Base-by-base conservation (phyloP, 106 monocot genomes). In the Posidonia australis region DNA sequence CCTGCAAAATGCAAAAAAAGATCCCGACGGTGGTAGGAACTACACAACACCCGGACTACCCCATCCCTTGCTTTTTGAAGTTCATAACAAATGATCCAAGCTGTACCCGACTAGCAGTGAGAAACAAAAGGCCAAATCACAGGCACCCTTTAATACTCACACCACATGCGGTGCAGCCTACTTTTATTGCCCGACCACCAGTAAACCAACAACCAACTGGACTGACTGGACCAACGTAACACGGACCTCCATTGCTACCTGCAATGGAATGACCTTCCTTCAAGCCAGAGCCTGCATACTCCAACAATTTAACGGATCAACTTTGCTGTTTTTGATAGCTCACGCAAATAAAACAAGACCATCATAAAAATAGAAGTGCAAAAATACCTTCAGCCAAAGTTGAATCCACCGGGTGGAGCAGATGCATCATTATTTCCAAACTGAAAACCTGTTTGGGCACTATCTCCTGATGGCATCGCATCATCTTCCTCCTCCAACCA, bases 401-500 rank as follows among this genome's bases (percentile, higher is more conserved):
- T 66, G 59, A 44, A 74, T 23, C 74, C 74, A 47, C 65, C 66
- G 29, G 59, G 36, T 16, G 74, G 66, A 58, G 56, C 59, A 17
- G 74, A n/a, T 46, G n/a, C 55, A 16, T 48, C 58, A 29, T 45
- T 59, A 22, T 58, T 59, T 12, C 59, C 74, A 51, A 74, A 74
- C 13, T 55, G 57, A 36, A 74, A 74, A 29, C 42, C 74, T 31
- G 59, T 22, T 49, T 74, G 60, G 25, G 24, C 46, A 46, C 48
- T 66, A 31, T 74, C 74, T 1, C 58, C 49, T 0, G 74, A 46
- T 12, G 74, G 74, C 74, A 74, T 66, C 9, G 66, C 66, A 51
- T 74, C 74, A 49, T 74, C 74, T n/a, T 66, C 74, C 11, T 74
- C 66, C 23, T 74, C 66, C 18, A 51, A n/a, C 73, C 73, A 74